Percentiles rank a stretch among this genome's conserved stretches.
Evolutionary conservation across 2,329 filamentous ascomycete species (phyloP).

Genomic region (Penicillium sp.): DNA sequence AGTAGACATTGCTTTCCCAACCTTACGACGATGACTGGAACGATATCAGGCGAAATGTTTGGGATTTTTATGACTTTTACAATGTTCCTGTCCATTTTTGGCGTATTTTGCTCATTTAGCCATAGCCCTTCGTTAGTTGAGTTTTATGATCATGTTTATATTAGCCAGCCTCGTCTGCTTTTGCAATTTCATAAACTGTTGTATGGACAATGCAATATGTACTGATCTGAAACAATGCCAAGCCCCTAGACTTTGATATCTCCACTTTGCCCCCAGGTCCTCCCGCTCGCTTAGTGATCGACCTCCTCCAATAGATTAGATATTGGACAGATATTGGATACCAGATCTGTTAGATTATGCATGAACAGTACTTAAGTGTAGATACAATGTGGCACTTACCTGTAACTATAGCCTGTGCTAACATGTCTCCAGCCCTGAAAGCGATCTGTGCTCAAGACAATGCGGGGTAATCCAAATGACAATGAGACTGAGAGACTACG

Average conservation of each 20-base stretch:
- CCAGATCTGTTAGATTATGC: not conserved
- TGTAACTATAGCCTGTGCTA: not conserved
- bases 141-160: not conserved
- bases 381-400: not conserved
- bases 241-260: not conserved
- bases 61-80: conserved; percentile 3
- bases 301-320: not conserved
- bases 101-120: conserved; percentile 1
- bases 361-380: not conserved
- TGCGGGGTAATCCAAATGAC: not conserved
- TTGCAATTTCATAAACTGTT: not conserved
- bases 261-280: conserved; percentile 6
- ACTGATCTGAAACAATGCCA: conserved; percentile 1
- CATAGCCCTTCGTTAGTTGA: not conserved
- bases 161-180: not conserved
- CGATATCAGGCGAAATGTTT: conserved; percentile 16
- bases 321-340: not conserved
- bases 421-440: not conserved
- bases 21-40: conserved; percentile 19
- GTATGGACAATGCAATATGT: not conserved
- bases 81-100: not conserved
- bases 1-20: not conserved
- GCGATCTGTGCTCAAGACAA: not conserved
- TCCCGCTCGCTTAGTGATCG: conserved; percentile 6
- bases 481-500: not conserved